Conservation (phyloP, 441 rosid genomes). For the Aquilaria agallochum region DNA sequence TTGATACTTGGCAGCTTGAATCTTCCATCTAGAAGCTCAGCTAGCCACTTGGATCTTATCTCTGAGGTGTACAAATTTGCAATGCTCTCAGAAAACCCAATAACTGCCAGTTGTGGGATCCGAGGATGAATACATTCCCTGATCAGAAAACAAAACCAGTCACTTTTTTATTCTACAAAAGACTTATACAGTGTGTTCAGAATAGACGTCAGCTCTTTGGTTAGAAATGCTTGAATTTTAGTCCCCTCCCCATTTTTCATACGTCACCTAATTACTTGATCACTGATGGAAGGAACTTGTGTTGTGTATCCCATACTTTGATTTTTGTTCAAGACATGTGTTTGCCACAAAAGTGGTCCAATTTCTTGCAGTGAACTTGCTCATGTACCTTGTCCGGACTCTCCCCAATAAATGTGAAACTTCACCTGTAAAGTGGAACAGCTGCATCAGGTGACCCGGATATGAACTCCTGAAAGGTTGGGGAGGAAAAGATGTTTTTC, state of each 20-base stretch:
- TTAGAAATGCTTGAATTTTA: no score
- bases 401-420: not conserved
- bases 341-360: no score
- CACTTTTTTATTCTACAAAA: not conserved
- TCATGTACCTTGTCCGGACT: not conserved
- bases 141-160: not conserved
- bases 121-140: constrained; percentile 37
- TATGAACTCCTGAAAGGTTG: constrained; percentile 21
- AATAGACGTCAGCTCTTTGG: no score
- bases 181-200: no score
- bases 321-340: no score
- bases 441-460: constrained; percentile 24
- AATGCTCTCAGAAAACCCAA: constrained; percentile 28
- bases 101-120: constrained; percentile 39
- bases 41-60: constrained; percentile 30
- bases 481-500: constrained; percentile 26
- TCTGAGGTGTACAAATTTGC: constrained; percentile 28
- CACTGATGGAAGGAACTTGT: no score
- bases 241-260: no score
- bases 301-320: no score
- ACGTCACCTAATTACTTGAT: no score
- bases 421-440: constrained; percentile 42
- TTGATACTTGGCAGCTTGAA: constrained; percentile 23
- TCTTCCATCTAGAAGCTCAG: constrained; percentile 27
- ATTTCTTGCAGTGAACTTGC: no score